These are phyloP conservation scores for Pseudozyma tsukubaensis DNA, from an alignment of 1,284 basidiomycete species.

Conservation along the genomic window DNA sequence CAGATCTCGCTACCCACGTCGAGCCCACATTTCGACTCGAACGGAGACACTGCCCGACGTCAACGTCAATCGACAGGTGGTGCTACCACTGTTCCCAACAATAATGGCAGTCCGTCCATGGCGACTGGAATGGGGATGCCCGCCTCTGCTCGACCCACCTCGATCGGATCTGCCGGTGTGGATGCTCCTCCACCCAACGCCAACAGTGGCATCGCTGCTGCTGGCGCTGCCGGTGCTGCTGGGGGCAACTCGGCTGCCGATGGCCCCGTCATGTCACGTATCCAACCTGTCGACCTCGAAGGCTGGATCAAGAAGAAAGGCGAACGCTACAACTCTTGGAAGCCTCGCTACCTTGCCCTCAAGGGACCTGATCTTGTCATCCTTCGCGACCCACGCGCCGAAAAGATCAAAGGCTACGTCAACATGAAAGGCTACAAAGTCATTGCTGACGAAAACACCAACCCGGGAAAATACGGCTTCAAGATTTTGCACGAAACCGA, in stretches of 20 bases:
- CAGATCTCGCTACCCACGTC: conserved; percentile 65
- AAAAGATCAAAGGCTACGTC: conserved; percentile 90
- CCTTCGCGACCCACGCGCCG: conserved; percentile 61
- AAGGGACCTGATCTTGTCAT: conserved; percentile 77
- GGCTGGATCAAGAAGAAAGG: conserved; percentile 96
- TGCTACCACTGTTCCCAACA: neutral
- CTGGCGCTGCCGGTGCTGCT: conserved; percentile 42
- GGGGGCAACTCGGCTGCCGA: conserved; percentile 6
- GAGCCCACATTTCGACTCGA: conserved; percentile 59
- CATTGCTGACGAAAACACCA: conserved; percentile 88
- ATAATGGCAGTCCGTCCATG: conserved; percentile 4
- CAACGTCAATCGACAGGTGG: conserved; percentile 39
- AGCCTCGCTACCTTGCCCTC: conserved; percentile 90
- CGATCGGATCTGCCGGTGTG: conserved; percentile 29
- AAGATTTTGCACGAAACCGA: conserved; percentile 89
- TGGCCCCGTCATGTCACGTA: conserved; percentile 61
- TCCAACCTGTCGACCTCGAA: conserved; percentile 64
- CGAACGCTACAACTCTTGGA: conserved; percentile 93
- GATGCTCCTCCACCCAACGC: conserved; percentile 40
- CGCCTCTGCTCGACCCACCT: conserved; percentile 22
- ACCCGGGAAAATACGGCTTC: conserved; percentile 95
- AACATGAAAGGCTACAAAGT: conserved; percentile 93
- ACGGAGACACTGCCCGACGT: conserved; percentile 55
- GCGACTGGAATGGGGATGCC: conserved; percentile 24
- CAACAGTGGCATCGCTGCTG: conserved; percentile 41